Evolutionary conservation across 305 asterid genomes (phyloP).

Genomic region (Fraxinus angustifolia): DNA sequence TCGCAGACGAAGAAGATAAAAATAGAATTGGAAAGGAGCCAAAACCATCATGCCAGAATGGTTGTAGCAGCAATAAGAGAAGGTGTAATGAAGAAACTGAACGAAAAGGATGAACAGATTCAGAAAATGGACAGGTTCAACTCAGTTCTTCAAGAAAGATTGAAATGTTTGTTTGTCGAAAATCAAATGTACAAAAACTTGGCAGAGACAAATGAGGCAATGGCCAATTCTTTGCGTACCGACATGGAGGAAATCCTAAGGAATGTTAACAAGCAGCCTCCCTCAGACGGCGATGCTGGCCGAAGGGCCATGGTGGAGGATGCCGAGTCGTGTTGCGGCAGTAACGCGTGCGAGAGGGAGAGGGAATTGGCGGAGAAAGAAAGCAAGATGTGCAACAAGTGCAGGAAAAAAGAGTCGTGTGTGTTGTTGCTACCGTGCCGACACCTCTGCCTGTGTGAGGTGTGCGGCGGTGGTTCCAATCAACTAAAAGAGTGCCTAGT

Average conservation of each 20-base stretch:
- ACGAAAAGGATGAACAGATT: slow-evolving; percentile 27
- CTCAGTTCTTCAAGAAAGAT: slow-evolving; percentile 21
- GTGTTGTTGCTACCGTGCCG: slow-evolving; percentile 81
- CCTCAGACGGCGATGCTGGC: not conserved
- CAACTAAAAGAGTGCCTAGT: slow-evolving; percentile 59
- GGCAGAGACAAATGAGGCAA: slow-evolving; percentile 32
- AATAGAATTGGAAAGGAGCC: slow-evolving; percentile 24
- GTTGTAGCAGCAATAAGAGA: slow-evolving; percentile 15
- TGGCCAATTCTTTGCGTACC: slow-evolving; percentile 23
- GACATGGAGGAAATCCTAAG: slow-evolving; percentile 26
- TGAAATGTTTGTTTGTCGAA: slow-evolving; percentile 21
- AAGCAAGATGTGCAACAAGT: slow-evolving; percentile 43
- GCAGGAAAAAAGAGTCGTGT: slow-evolving; percentile 63
- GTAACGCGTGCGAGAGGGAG: slow-evolving; percentile 16
- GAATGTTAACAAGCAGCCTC: not conserved
- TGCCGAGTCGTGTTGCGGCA: slow-evolving; percentile 26
- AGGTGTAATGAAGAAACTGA: slow-evolving; percentile 24
- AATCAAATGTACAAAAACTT: slow-evolving; percentile 29
- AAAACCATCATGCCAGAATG: slow-evolving; percentile 17
- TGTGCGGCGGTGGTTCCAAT: slow-evolving; percentile 46
- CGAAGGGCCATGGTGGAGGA: slow-evolving; percentile 1
- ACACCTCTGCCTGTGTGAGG: slow-evolving; percentile 66
- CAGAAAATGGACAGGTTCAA: slow-evolving; percentile 22
- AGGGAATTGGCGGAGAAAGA: not conserved
- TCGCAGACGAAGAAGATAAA: slow-evolving; percentile 28